Base-by-base conservation (phyloP, 805 yeast genomes). In the Teunomyces lycoperdinae region DNA sequence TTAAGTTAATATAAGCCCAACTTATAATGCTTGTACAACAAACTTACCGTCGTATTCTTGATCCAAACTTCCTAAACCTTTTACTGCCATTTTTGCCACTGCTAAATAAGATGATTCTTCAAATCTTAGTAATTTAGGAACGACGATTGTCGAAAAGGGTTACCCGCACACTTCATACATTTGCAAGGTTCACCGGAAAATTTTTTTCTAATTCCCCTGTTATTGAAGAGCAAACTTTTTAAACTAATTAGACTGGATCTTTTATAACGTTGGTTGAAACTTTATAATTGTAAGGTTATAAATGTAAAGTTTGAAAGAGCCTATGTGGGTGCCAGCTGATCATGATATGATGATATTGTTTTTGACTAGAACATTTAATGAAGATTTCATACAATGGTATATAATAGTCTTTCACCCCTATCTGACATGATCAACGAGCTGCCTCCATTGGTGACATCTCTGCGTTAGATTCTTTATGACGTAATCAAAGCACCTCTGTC, bases 371-470 rank as follows among this genome's bases (percentile, higher is more conserved):
- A 42, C 16, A 34, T 14, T 16, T 27, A 13, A 44, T 48, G 51
- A 48, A 42, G 49, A 34, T 38, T 13, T 38, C 30, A 38, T 38
- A 38, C 41, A 38, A 38, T 38, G 41, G 46, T 45, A 47, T 39
- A 45, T 36, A 50, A 45, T 72, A 73, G 89, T 87, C 94, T 87
- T 87, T 87, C 92, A 88, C 95, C 88, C 95, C 95, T 87, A 87
- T 87, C 95, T 87, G 94, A 86, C 57, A 38, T 13, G 41, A 38
- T 38, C 29, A 24, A 38, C 34, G 13, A 13, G 24, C 9, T 9
- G 17, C 5, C 13, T 32, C 17, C 16, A 32, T 13, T 16, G 17
- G 3, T 32, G 13, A 13, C 34, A 32, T 13, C 17, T 32, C 13
- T 13, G 2, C 34, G 17, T n/a, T 16, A 32, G 34, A 32, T 32